Conservation (phyloP, 495 filamentous ascomycete genomes). For the Daldinia decipiens region DNA sequence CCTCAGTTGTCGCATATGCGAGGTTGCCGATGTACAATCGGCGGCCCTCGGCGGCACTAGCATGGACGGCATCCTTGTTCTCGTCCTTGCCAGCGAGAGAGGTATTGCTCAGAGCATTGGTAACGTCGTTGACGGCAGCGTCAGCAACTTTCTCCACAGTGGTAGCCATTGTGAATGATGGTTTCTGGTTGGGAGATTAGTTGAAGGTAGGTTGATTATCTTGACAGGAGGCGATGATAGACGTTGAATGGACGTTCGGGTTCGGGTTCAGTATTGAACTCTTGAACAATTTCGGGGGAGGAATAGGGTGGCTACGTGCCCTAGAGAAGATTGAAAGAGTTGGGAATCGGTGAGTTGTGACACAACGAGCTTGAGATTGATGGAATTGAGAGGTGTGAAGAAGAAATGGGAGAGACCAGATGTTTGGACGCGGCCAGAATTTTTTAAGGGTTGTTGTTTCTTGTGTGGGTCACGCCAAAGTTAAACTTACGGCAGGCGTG, state of each 20-base stretch:
- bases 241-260: conserved; percentile 57
- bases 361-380: conserved; percentile 55
- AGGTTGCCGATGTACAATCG: conserved; percentile 99
- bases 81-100: conserved; percentile 69
- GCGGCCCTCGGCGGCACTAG: conserved; percentile 97
- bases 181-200: conserved; percentile 51
- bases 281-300: conserved; percentile 66
- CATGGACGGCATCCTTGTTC: conserved; percentile 83
- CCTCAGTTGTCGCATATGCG: conserved; percentile 99
- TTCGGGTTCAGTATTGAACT: conserved; percentile 59
- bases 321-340: conserved; percentile 70
- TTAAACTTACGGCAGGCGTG: conserved; percentile 46
- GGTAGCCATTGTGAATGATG: conserved; percentile 66
- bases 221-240: conserved; percentile 49
- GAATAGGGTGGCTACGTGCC: conserved; percentile 90
- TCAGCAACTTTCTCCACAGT: conserved; percentile 70
- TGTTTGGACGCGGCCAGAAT: conserved; percentile 53
- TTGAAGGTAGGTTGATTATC: conserved; percentile 50
- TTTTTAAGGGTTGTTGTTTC: conserved; percentile 65
- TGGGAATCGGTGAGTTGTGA: conserved; percentile 52
- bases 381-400: conserved; percentile 59
- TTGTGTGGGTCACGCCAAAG: conserved; percentile 47
- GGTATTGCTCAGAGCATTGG: conserved; percentile 83
- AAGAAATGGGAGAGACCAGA: conserved; percentile 55
- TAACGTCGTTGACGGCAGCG: conserved; percentile 78